Conservation (phyloP, 257 asterid species). For the Rhazya stricta region DNA sequence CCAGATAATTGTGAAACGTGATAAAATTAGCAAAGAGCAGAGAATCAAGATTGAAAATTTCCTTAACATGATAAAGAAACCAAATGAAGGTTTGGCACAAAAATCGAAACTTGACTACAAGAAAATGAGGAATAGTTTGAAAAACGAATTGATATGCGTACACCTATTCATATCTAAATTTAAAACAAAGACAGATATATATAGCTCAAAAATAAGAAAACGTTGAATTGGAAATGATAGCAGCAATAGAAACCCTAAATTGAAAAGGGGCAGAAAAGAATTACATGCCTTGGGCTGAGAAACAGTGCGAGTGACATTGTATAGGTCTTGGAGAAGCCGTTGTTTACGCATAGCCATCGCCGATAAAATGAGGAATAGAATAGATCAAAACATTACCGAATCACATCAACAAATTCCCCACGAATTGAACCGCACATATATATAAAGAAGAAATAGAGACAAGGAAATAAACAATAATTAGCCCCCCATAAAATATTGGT, state of each 20-base stretch:
- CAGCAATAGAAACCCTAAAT: slow-evolving; percentile 39
- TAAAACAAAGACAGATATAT: neutral
- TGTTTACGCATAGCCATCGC: slow-evolving; percentile 50
- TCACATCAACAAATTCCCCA: slow-evolving; percentile 1
- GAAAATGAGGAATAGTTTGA: neutral
- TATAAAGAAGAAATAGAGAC: too few relatives aligned
- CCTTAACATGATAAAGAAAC: neutral
- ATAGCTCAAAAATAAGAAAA: neutral
- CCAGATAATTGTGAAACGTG: slow-evolving; percentile 6
- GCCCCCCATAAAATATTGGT: neutral
- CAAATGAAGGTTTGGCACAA: neutral
- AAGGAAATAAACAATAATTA: neutral
- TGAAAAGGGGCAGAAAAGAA: slow-evolving; percentile 6
- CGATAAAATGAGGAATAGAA: slow-evolving; percentile 24
- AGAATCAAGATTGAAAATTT: slow-evolving; percentile 8
- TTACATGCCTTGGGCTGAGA: slow-evolving; percentile 50
- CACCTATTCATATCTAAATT: neutral
- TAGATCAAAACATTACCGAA: slow-evolving; percentile 42
- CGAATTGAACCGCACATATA: neutral
- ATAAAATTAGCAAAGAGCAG: slow-evolving; percentile 8
- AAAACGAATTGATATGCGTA: neutral
- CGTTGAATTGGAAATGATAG: neutral
- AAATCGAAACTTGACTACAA: slow-evolving; percentile 6
- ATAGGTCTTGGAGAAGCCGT: slow-evolving; percentile 46
- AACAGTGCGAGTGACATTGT: slow-evolving; percentile 48